These are phyloP conservation scores for Bremia lactucae DNA, from an alignment of 352 stramenopile genomes.

Conservation along the genomic window DNA sequence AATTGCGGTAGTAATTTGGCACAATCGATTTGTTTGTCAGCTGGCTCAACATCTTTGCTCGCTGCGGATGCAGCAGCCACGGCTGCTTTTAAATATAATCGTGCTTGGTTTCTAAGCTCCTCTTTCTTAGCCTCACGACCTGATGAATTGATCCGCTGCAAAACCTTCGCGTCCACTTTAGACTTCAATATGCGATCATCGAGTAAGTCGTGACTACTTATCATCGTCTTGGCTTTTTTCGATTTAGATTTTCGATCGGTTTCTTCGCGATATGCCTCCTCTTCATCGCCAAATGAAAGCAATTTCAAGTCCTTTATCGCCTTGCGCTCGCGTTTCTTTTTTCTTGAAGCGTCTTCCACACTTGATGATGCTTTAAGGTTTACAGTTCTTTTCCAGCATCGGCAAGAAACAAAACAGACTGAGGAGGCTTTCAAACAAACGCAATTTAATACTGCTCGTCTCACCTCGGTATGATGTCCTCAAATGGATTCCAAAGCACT, in stretches of 20 bases:
- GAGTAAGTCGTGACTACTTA: conserved; percentile 65
- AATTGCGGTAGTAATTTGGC: not conserved
- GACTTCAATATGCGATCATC: conserved; percentile 52
- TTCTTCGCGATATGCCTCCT: conserved; percentile 54
- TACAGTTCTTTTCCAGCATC: conserved; percentile 12
- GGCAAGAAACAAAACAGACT: conserved; percentile 1
- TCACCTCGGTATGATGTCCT: conserved; percentile 86
- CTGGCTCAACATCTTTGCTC: not conserved
- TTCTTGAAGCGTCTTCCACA: conserved; percentile 27
- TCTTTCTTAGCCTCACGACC: conserved; percentile 5
- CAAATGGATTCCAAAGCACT: conserved; percentile 92
- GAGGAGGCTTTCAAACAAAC: not conserved
- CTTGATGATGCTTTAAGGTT: conserved; percentile 16
- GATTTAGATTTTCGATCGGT: conserved; percentile 30
- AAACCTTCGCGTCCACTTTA: conserved; percentile 44
- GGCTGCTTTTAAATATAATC: conserved; percentile 32
- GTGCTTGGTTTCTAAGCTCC: conserved; percentile 29
- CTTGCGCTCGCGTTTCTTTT: conserved; percentile 83
- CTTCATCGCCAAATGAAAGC: conserved; percentile 92
- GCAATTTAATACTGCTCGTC: not conserved
- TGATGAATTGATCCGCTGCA: conserved; percentile 39
- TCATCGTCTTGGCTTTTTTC: conserved; percentile 51
- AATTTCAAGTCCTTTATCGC: conserved; percentile 90
- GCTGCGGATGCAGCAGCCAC: conserved; percentile 21
- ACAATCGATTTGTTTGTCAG: not conserved